Evolutionary conservation across 1,284 basidiomycete genomes (phyloP), one percentile per base, ranked within the genome.

Genomic region (Fomitopsis palustris): DNA sequence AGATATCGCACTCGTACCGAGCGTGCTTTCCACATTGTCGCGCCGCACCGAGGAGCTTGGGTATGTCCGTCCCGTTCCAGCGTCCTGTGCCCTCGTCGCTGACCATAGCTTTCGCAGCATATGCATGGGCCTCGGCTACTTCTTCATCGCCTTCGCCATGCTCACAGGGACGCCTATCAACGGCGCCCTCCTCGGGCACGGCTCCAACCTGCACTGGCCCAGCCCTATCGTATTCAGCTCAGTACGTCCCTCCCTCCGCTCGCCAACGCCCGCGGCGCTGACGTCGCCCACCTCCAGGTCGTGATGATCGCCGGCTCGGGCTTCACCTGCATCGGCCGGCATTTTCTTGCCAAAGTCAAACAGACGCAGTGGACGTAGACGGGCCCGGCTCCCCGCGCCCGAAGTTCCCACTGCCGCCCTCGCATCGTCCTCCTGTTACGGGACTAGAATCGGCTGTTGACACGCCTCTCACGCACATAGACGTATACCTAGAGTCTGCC

Each of bases 121-220:
- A 33, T 43, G 42, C 8, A 38, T 59, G 25, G 57, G 56, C 29
- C 19, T 58, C 27, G 47, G 55, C 5, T 61, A 53, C 49, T 43
- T 23, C 21, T 37, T 51, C 16, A 33, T 37, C 10, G 37, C 53
- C 8, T 23, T 55, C 21, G 54, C 52, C 0, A 21, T 61, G 29
- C 49, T 61, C n/a, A 53, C 53, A 10, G 60, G 56, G 9, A 55
- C 53, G 9, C 60, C 60, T 2, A 57, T 61, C 27, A 51, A 58
- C 29, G 61, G 61, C 16, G 57, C 61, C 4, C 53, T 62, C 10
- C 54, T 62, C 21, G 58, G 58, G 21, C 27, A 42, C 12, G 37
- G 47, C 35, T 17, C 25, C 45, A 16, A 17, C 16, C 45, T 47
- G 8, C 10, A 31, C 23, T 59, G 58, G 58, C 39, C 33, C n/a